phyloP scores from a whole-genome alignment of 2,329 filamentous ascomycete species.

The Paecilomyces formosus region DNA sequence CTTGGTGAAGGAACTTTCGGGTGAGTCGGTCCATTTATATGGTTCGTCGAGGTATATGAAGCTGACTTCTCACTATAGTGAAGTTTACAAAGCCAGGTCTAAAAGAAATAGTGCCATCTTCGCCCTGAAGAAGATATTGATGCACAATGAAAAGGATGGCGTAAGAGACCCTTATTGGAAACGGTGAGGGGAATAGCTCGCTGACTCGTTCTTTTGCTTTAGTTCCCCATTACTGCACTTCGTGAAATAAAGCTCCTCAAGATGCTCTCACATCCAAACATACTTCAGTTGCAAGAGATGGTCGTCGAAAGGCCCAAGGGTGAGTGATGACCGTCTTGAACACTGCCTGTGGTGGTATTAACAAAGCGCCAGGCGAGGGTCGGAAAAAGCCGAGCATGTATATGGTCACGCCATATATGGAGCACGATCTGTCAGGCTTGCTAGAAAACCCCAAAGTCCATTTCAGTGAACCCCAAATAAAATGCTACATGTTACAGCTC shows the following conservation, averaged over 20 bases:
- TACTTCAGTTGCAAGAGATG: constrained; percentile 89
- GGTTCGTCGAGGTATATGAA: not conserved
- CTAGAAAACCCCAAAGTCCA: constrained; percentile 88
- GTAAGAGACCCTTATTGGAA: constrained; percentile 40
- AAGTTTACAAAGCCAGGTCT: constrained; percentile 84
- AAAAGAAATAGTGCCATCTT: constrained; percentile 67
- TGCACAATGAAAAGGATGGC: constrained; percentile 98
- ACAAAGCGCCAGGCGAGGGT: constrained; percentile 54
- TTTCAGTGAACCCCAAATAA: constrained; percentile 86
- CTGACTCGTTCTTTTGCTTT: not conserved
- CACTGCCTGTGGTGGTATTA: constrained; percentile 14
- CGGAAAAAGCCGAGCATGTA: constrained; percentile 78
- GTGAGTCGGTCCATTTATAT: constrained; percentile 37
- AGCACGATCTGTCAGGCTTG: constrained; percentile 94
- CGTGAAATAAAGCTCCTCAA: constrained; percentile 97
- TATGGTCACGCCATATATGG: constrained; percentile 99
- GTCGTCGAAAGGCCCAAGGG: constrained; percentile 70
- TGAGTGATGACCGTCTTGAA: constrained; percentile 25
- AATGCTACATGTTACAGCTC: constrained; percentile 94
- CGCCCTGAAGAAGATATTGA: constrained; percentile 96
- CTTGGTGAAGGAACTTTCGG: constrained; percentile 95
- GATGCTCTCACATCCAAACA: constrained; percentile 83
- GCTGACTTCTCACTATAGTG: constrained; percentile 40
- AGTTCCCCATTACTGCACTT: constrained; percentile 96
- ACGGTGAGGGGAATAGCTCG: not conserved